phyloP scores from a whole-genome alignment of 2,329 filamentous ascomycete species.

The Xylaria sp. region DNA sequence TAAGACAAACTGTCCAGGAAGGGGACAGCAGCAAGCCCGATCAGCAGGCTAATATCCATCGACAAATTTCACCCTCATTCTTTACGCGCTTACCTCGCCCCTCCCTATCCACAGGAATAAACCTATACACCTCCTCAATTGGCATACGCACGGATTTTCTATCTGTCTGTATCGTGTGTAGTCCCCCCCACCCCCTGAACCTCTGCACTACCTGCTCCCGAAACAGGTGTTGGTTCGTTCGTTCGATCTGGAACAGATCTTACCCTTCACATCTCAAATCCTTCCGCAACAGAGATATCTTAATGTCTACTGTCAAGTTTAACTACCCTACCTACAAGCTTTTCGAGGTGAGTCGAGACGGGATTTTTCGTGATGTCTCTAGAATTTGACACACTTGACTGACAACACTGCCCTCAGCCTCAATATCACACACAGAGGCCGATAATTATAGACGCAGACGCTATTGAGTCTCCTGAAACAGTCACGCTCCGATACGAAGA shows the following conservation, averaged over 20 bases:
- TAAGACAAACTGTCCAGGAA: constrained; percentile 38
- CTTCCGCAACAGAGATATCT: constrained; percentile 46
- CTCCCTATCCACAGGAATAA: constrained; percentile 19
- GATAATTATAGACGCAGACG: constrained; percentile 61
- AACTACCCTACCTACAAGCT: constrained; percentile 62
- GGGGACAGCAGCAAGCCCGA: constrained; percentile 22
- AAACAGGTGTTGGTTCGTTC: constrained; percentile 44
- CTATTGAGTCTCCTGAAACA: constrained; percentile 62
- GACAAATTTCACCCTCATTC: constrained; percentile 23
- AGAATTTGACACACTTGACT: constrained; percentile 22
- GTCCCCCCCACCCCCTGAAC: constrained; percentile 10
- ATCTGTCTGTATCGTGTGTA: background rate
- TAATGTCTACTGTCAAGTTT: constrained; percentile 65
- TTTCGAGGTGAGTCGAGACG: constrained; percentile 61
- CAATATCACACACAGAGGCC: constrained; percentile 59
- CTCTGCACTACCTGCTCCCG: constrained; percentile 43
- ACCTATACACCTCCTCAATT: constrained; percentile 25
- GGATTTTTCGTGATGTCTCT: background rate
- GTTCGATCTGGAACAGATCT: constrained; percentile 41
- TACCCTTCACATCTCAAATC: constrained; percentile 33
- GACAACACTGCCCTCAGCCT: constrained; percentile 47
- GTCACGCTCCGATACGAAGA: constrained; percentile 63
- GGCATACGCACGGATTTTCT: background rate
- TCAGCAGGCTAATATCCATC: constrained; percentile 19
- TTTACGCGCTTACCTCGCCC: constrained; percentile 13